phyloP scores from a whole-genome alignment of 2,329 filamentous ascomycete genomes.

The Clonostachys solani region DNA sequence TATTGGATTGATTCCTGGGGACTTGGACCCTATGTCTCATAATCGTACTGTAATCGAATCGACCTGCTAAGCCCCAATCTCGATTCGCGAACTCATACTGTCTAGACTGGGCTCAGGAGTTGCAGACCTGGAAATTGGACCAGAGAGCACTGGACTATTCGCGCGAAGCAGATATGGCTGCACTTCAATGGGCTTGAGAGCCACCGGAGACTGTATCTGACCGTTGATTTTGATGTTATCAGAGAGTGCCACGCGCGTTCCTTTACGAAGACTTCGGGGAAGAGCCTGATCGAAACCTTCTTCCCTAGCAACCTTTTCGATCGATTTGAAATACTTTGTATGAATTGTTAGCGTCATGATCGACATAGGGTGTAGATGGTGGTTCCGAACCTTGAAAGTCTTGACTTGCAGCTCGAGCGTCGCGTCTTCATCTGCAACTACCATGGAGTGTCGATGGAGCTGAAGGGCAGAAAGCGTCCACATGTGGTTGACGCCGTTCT shows the following conservation, averaged over 20 bases:
- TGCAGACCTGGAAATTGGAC: neutral
- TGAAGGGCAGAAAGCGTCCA: conserved; percentile 83
- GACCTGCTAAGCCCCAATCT: neutral
- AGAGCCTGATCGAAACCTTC: conserved; percentile 55
- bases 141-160: neutral
- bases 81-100: neutral
- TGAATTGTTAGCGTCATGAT: neutral
- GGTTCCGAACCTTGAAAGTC: conserved; percentile 54
- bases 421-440: conserved; percentile 79
- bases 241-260: neutral
- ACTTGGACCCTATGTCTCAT: too few relatives aligned
- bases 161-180: neutral
- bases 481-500: conserved; percentile 84
- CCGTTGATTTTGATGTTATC: too few relatives aligned
- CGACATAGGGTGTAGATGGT: too few relatives aligned
- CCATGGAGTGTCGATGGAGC: conserved; percentile 75
- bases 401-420: conserved; percentile 70
- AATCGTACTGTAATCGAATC: too few relatives aligned
- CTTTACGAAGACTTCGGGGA: conserved; percentile 16
- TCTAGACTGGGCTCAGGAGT: neutral
- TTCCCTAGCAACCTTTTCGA: conserved; percentile 57
- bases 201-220: too few relatives aligned
- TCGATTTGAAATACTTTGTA: conserved; percentile 63
- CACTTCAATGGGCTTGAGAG: neutral
- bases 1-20: too few relatives aligned